phyloP scores from a whole-genome alignment of 768 basidiomycete genomes.

The Suillus subaureus region DNA sequence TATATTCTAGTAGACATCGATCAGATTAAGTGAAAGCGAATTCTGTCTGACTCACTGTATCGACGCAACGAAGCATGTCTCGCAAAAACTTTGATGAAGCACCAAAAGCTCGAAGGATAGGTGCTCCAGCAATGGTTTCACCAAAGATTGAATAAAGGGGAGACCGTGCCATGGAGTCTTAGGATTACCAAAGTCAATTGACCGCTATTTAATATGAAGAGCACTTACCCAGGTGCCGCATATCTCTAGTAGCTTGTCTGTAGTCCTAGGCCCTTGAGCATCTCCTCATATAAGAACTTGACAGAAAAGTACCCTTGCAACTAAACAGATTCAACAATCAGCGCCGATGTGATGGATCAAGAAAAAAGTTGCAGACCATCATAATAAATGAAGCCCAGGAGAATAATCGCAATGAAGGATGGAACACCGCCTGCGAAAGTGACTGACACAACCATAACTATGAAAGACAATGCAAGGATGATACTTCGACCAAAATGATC shows the following conservation, averaged over 20 bases:
- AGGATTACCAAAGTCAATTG: conserved; percentile 3
- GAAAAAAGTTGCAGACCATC: conserved; percentile 49
- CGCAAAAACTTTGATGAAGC: conserved; percentile 84
- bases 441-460: conserved; percentile 73
- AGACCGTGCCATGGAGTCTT: conserved; percentile 52
- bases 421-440: conserved; percentile 78
- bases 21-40: conserved; percentile 3
- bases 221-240: conserved; percentile 70
- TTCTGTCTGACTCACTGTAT: conserved; percentile 57
- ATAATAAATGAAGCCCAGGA: conserved; percentile 68
- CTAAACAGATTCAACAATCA: conserved; percentile 22
- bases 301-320: conserved; percentile 37
- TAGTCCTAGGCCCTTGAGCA: conserved; percentile 36
- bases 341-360: background rate
- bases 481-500: conserved; percentile 86
- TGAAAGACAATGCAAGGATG: conserved; percentile 67
- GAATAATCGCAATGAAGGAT: conserved; percentile 62
- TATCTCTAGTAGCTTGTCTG: conserved; percentile 85
- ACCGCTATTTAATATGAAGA: background rate
- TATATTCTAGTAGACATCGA: conserved; percentile 41
- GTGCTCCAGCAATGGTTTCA: conserved; percentile 52
- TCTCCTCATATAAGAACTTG: conserved; percentile 26
- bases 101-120: conserved; percentile 80
- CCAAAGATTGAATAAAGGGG: conserved; percentile 50
- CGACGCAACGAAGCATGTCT: conserved; percentile 81